Percentiles rank a stretch among this genome's conserved stretches.
phyloP scores from a whole-genome alignment of 192 early-diverging fungal species.

The Cetraspora pellucida region DNA sequence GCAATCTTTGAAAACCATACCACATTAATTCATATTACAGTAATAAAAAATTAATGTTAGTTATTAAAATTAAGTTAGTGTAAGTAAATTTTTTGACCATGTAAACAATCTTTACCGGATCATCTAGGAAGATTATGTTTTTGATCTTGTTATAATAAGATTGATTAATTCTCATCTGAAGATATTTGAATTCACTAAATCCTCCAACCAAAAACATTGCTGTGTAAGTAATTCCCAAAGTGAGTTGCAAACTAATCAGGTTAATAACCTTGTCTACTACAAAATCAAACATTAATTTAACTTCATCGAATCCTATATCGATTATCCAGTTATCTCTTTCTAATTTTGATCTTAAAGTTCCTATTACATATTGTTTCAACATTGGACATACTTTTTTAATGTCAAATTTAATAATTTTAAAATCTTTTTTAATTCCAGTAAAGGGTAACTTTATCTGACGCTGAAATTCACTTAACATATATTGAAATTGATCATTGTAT shows the following conservation, averaged over 20 bases:
- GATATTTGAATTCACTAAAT: constrained; percentile 50
- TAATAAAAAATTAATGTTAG: too few relatives aligned
- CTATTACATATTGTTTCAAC: background rate
- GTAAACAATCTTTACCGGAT: too few relatives aligned
- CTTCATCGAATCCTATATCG: background rate
- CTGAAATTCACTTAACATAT: background rate
- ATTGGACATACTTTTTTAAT: background rate
- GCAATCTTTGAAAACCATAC: too few relatives aligned
- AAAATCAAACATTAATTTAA: constrained; percentile 49
- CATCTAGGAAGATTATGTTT: too few relatives aligned
- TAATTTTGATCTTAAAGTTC: background rate
- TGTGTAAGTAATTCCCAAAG: constrained; percentile 33
- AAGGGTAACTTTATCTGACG: background rate
- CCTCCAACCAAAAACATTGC: constrained; percentile 56
- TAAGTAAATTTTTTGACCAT: too few relatives aligned
- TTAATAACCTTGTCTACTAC: constrained; percentile 44
- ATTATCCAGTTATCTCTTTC: constrained; percentile 23
- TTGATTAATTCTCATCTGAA: constrained; percentile 45
- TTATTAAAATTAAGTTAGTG: too few relatives aligned
- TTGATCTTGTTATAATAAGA: too few relatives aligned
- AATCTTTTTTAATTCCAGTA: background rate
- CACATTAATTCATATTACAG: too few relatives aligned
- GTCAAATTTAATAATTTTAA: background rate
- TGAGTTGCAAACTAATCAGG: constrained; percentile 49
- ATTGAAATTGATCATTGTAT: constrained; percentile 5